A percentile compares a stretch with the other conserved stretches of the same genome.
phyloP scores from a whole-genome alignment of 352 stramenopile genomes.

The Phytophthora pluvialis region DNA sequence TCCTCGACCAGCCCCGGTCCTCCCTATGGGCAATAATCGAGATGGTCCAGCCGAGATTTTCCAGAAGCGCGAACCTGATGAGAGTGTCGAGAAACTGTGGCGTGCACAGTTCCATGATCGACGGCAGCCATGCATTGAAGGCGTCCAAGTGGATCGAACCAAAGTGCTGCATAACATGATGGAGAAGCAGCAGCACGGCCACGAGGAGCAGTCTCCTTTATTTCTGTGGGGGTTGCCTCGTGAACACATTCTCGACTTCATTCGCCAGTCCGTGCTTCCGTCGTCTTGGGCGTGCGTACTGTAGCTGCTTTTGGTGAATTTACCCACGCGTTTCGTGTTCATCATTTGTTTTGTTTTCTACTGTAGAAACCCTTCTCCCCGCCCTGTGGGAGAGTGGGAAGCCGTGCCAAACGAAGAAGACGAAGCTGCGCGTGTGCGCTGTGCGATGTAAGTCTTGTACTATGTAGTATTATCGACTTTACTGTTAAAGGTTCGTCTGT shows the following conservation, averaged over 20 bases:
- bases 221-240: constrained; percentile 69
- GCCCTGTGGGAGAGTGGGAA: constrained; percentile 53
- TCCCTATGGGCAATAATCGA: not conserved
- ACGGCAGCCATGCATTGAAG: constrained; percentile 41
- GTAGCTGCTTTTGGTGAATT: not conserved
- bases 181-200: constrained; percentile 1
- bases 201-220: constrained; percentile 41
- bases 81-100: constrained; percentile 57
- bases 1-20: constrained; percentile 5
- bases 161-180: constrained; percentile 53
- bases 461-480: no score
- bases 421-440: constrained; percentile 23
- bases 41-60: constrained; percentile 5
- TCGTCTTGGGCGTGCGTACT: constrained; percentile 65
- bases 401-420: constrained; percentile 34
- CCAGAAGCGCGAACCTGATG: constrained; percentile 20
- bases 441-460: constrained; percentile 14
- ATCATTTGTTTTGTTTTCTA: not conserved
- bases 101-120: constrained; percentile 51
- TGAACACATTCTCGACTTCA: constrained; percentile 81
- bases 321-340: not conserved
- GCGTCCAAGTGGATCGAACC: constrained; percentile 51
- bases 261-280: constrained; percentile 76
- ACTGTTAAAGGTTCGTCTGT: not conserved
- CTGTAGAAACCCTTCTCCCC: constrained; percentile 31